Evolutionary conservation across 768 basidiomycete genomes (phyloP), one percentile per base, ranked within the genome.

Genomic region (Tylopilus subfusipes): DNA sequence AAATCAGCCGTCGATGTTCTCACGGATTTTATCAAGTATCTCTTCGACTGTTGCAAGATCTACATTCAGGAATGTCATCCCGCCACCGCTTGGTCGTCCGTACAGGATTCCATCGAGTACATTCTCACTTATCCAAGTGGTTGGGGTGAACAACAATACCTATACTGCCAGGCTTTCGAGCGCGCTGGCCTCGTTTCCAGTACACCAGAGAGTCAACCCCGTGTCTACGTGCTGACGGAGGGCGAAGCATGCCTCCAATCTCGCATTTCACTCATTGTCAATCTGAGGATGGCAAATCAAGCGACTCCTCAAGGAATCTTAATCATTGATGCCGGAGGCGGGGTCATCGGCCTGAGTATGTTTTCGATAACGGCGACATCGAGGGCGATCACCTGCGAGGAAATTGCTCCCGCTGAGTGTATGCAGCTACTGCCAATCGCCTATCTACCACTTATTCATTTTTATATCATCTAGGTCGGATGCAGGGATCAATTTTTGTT

Each of bases 91-190:
- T 48, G 48, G 48, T 13, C 22, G 18, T 27, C 24, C 0, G 21
- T 63, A 3, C 42, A 36, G 18, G 5, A 18, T 18, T 36, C 34
- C 12, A 36, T 36, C 16, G 34, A 36, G 34, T 36, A 36, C 29
- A 54, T 67, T 7, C 52, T 63, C n/a, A 58, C 60, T 7, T 55
- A 61, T 40, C 66, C 66, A 3, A 64, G 67, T 12, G 34, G 48
- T 4, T 48, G 48, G 48, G 11, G 13, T 7, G n/a, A 14, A 27
- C 48, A 64, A 16, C 66, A 58, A 33, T 50, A 55, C 18, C 48
- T 49, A 16, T 58, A 66, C 30, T 55, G 56, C 22, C 43, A 30
- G 6, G 66, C 66, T 2, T 54, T 57, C 1, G 52, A 63, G 24
- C 31, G 45, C 30, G 66, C 64, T 2, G 62, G 57, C 5, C 59